Base-by-base conservation (phyloP, 1,139 yeast species). In the Saccharomyces uvarum region DNA sequence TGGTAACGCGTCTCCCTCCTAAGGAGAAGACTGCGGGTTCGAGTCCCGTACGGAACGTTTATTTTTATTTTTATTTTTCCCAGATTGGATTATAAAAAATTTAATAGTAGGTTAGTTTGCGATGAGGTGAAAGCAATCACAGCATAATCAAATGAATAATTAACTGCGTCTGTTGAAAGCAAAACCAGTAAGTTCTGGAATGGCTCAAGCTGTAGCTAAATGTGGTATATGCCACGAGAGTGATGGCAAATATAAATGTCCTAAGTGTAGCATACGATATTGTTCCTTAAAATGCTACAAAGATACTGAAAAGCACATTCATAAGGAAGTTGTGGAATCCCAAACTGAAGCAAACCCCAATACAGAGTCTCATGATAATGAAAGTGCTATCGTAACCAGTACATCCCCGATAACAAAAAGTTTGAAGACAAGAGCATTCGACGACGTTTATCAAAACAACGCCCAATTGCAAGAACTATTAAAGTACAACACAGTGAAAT, bases 1-100 rank as follows among this genome's bases (percentile, higher is more conserved):
- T 85, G 90, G 91, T 84, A 85, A 85, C 88, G 91, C 91, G 83
- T 84, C 88, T 86, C 89, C 88, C 91, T 85, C 91, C 90, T 85
- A 84, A 85, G 89, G 87, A 86, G 89, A 80, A 84, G 91, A 85
- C 85, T 85, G 89, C 88, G 91, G 90, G 91, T 85, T 85, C 91
- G 90, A 85, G 90, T 85, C 91, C 90, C 91, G 88, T 85, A 87
- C 82, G 84, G 88, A 83, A 85, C 81, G 84, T 48, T 24, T 2
- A 8, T 46, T 41, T 41, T 52, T 53, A 56, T 51, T 44, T 53
- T 47, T 5, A 24, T 4, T 51, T 51, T 51, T 48, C 29, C 4
- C 14, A 33, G 9, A 14, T 24, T 21, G 3, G 13, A 7, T 46
- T 21, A 5, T 21, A 27, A 46, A 44, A 46, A 27, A 26, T 14